Evolutionary conservation across 2,329 filamentous ascomycete species (phyloP), one percentile per base, ranked within the genome.

Genomic region (Diplodia sapinea): DNA sequence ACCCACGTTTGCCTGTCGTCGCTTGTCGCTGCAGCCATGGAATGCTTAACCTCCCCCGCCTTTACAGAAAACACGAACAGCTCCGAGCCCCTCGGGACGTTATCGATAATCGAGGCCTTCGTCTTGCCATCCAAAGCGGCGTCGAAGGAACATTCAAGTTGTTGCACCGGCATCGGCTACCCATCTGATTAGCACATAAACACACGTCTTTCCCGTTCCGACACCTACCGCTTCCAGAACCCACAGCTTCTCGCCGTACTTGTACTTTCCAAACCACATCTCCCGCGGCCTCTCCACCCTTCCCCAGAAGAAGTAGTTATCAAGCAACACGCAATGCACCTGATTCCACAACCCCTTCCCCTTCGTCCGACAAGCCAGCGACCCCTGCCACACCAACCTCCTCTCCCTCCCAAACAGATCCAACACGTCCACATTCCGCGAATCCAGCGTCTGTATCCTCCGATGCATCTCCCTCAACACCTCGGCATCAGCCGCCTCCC

Each of bases 291-390:
- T 40, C 38, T 75, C 76, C 8, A 72, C 50, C 33, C 72, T 74
- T 4, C 74, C 76, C 76, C 75, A 77, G 11, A 77, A 66, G 13
- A 77, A 64, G 56, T 69, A 74, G 55, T 77, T 74, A 33, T 78
- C 74, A 1, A 78, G 68, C 23, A 77, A 68, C 7, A 76, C 67
- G 20, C 69, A 73, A 33, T 77, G 73, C 1, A 77, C 71, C 38
- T 73, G 52, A n/a, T 70, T 66, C 76, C 76, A 78, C n/a, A 70
- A 38, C 3, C 76, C 76, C 43, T 72, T 71, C n/a, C 73, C 71
- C n/a, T 74, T 74, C 13, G 72, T 36, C 65, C 74, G 76, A 68
- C 76, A 72, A 11, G 74, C 74, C 62, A 77, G 70, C 7, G 62
- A 52, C 1, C 73, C 74, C 67, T 76, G 75, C 36, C 68, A 56